Conservation (phyloP, 1,284 basidiomycete genomes). For the Veloporphyrellus conicus region DNA sequence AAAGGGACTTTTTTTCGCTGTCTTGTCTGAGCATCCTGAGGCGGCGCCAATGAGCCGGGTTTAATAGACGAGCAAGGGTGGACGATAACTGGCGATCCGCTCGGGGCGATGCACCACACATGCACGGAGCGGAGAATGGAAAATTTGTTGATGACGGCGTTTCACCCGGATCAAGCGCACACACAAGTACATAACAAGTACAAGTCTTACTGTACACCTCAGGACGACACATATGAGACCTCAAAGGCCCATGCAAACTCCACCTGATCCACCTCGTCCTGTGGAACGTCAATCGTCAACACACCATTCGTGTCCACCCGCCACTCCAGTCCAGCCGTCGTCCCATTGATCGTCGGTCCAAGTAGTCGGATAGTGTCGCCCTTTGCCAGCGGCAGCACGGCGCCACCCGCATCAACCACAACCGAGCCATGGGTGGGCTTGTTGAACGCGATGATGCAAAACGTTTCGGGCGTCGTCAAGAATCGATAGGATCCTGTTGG, state of each 20-base stretch:
- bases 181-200: too few relatives aligned
- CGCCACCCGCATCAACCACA: slow-evolving; percentile 37
- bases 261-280: slow-evolving; percentile 29
- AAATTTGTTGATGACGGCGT: too few relatives aligned
- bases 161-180: too few relatives aligned
- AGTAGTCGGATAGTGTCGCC: slow-evolving; percentile 45
- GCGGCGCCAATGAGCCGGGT: background rate
- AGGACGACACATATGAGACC: slow-evolving; percentile 32
- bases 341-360: slow-evolving; percentile 23
- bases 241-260: slow-evolving; percentile 46
- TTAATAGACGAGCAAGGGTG: background rate
- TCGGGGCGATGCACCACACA: too few relatives aligned
- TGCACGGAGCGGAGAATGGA: too few relatives aligned
- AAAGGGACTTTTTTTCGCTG: background rate
- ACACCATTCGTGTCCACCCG: slow-evolving; percentile 22
- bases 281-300: slow-evolving; percentile 34
- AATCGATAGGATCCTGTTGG: slow-evolving; percentile 43
- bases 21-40: slow-evolving; percentile 1
- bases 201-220: too few relatives aligned
- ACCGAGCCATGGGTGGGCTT: slow-evolving; percentile 35
- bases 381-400: slow-evolving; percentile 39
- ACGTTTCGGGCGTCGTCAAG: slow-evolving; percentile 45
- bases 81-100: slow-evolving; percentile 4
- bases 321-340: slow-evolving; percentile 17
- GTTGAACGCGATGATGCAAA: slow-evolving; percentile 49